Percentiles rank a stretch among this genome's conserved stretches.
Conservation (phyloP, 225 moss, liverwort and hornwort genomes). For the Marchantia paleacea region DNA sequence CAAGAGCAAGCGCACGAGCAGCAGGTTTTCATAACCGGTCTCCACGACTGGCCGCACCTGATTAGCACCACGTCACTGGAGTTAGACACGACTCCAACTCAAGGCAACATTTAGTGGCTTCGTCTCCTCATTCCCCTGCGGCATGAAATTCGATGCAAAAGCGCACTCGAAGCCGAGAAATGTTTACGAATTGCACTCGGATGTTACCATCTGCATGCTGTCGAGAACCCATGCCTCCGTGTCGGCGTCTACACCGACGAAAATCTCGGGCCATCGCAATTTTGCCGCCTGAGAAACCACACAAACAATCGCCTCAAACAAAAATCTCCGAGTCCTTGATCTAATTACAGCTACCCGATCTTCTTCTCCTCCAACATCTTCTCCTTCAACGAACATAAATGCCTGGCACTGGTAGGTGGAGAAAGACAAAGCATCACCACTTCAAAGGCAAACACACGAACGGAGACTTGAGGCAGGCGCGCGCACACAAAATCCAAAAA, state of each 20-base stretch:
- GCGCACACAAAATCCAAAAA: too few species aligned
- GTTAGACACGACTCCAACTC: not conserved
- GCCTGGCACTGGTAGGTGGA: too few species aligned
- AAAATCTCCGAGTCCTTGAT: too few species aligned
- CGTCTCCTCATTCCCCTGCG: not conserved
- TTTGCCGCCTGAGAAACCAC: conserved; percentile 65
- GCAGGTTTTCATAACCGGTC: conserved; percentile 90
- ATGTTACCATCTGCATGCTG: conserved; percentile 69
- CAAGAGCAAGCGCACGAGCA: conserved; percentile 82
- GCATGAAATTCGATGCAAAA: not conserved
- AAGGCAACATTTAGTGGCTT: not conserved
- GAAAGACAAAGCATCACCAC: too few species aligned
- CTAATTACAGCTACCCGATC: too few species aligned
- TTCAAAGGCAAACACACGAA: too few species aligned
- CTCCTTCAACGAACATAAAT: too few species aligned
- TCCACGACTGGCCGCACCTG: conserved; percentile 97
- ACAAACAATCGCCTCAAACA: not conserved
- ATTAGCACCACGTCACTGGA: conserved; percentile 1
- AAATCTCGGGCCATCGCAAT: conserved; percentile 73
- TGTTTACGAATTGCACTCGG: not conserved
- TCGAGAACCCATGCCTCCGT: conserved; percentile 84
- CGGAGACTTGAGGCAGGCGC: too few species aligned
- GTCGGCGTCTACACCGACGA: conserved; percentile 54
- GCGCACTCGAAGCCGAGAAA: too few species aligned
- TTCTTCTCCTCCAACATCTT: too few species aligned